A percentile compares a stretch with the other conserved stretches of the same genome.
Evolutionary conservation across 108 stramenopile species (phyloP).

Genomic region (Nitzschia inconspicua): DNA sequence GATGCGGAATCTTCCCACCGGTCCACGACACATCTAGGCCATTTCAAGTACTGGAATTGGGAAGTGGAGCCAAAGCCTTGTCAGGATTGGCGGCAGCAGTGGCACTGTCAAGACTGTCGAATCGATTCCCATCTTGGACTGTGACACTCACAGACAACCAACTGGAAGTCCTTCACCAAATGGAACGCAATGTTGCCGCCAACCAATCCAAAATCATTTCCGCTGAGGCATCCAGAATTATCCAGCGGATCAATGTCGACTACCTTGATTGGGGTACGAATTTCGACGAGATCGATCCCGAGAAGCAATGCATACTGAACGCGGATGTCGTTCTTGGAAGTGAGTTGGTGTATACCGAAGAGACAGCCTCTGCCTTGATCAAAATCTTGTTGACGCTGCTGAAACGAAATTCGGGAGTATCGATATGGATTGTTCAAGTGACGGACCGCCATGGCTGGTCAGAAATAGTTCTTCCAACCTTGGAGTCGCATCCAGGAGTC

Average conservation of each 20-base stretch:
- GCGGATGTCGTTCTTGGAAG: constrained; percentile 40
- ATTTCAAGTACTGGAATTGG: constrained; percentile 34
- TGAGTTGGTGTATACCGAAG: constrained; percentile 43
- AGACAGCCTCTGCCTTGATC: constrained; percentile 41
- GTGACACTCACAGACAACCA: constrained; percentile 42
- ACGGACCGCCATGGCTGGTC: constrained; percentile 46
- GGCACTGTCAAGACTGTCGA: background rate
- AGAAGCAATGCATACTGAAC: background rate
- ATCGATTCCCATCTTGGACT: background rate
- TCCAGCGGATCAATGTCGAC: constrained; percentile 18
- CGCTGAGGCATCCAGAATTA: background rate
- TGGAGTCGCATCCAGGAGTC: constrained; percentile 2
- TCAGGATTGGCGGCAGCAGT: constrained; percentile 29
- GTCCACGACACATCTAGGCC: background rate
- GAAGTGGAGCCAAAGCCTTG: constrained; percentile 51
- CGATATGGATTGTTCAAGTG: constrained; percentile 44
- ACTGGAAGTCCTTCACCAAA: constrained; percentile 18
- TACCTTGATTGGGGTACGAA: constrained; percentile 42
- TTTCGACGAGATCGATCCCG: background rate
- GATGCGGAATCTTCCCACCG: background rate
- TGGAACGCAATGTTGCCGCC: constrained; percentile 29
- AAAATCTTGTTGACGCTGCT: constrained; percentile 17
- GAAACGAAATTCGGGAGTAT: constrained; percentile 11
- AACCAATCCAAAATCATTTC: constrained; percentile 4
- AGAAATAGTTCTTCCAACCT: constrained; percentile 21